Percentiles rank a stretch among this genome's conserved stretches.
phyloP scores from a whole-genome alignment of 225 moss, liverwort and hornwort genomes.

The Polytrichum formosum region DNA sequence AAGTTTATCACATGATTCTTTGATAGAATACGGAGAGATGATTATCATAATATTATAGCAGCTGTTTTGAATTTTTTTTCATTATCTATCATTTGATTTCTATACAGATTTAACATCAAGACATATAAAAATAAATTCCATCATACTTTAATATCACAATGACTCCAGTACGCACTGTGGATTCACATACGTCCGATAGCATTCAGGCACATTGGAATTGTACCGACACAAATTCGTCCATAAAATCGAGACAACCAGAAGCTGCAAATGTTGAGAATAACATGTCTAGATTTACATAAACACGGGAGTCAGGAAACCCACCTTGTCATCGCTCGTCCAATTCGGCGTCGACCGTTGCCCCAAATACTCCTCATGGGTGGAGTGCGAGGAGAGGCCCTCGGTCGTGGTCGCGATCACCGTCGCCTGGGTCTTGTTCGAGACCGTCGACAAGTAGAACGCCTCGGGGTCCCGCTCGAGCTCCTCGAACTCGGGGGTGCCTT shows the following conservation, averaged over 20 bases:
- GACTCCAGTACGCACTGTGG: no score
- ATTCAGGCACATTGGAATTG: not conserved
- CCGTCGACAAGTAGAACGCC: conserved; percentile 44
- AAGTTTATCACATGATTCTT: no score
- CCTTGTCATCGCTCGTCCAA: conserved; percentile 57
- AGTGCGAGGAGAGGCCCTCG: conserved; percentile 61
- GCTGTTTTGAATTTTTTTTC: not conserved
- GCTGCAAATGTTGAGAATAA: no score
- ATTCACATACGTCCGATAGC: not conserved
- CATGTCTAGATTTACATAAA: not conserved
- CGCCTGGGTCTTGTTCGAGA: conserved; percentile 59
- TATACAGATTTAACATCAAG: not conserved
- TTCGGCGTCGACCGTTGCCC: conserved; percentile 44
- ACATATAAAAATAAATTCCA: not conserved
- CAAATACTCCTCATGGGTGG: conserved; percentile 59
- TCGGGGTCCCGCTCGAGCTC: conserved; percentile 46
- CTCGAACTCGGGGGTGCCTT: conserved; percentile 38
- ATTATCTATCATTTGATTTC: not conserved
- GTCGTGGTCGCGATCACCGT: conserved; percentile 63
- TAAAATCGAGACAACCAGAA: no score
- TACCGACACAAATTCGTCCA: not conserved
- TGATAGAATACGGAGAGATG: no score
- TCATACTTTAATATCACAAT: no score
- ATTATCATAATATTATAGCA: no score
- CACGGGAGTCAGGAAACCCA: not conserved